Percentiles rank a stretch among this genome's conserved stretches.
Evolutionary conservation across 169 alveolate species (phyloP).

Genomic region (Plasmodium knowlesi): DNA sequence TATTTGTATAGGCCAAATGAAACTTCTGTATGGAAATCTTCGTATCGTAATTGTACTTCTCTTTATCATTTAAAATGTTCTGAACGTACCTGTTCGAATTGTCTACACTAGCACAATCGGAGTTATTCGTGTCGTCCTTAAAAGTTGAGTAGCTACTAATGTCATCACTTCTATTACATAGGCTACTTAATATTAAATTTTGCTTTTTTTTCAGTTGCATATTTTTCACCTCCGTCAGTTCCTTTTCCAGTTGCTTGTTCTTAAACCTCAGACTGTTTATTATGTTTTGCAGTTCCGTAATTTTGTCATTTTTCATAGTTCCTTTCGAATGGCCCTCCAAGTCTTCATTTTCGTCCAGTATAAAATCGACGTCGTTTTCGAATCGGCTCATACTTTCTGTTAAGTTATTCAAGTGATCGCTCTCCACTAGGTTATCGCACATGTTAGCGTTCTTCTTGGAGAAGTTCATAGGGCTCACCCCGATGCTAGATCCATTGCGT

Average conservation of each 20-base stretch:
- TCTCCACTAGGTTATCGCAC: neutral
- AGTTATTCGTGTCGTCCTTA: conserved; percentile 55
- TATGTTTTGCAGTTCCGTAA: conserved; percentile 27
- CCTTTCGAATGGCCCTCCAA: neutral
- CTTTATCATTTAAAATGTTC: conserved; percentile 51
- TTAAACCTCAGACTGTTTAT: conserved; percentile 47
- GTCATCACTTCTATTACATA: conserved; percentile 32
- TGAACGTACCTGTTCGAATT: conserved; percentile 22
- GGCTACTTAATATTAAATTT: conserved; percentile 17
- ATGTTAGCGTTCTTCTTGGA: neutral
- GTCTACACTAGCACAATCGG: conserved; percentile 40
- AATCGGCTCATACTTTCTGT: neutral
- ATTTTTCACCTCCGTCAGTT: conserved; percentile 41
- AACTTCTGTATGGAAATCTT: conserved; percentile 53
- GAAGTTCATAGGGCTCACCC: neutral
- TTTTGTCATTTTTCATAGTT: conserved; percentile 7
- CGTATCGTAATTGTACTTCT: conserved; percentile 48
- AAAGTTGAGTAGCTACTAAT: conserved; percentile 37
- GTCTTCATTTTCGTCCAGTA: conserved; percentile 31
- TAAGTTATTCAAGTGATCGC: conserved; percentile 4
- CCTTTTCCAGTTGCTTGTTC: conserved; percentile 52
- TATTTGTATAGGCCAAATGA: conserved; percentile 62
- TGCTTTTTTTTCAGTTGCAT: conserved; percentile 58
- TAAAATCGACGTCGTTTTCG: conserved; percentile 22
- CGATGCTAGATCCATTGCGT: neutral